Evolutionary conservation across 2,329 filamentous ascomycete genomes (phyloP), one percentile per base, ranked within the genome.

Genomic region (Zymoseptoria ardabiliae): DNA sequence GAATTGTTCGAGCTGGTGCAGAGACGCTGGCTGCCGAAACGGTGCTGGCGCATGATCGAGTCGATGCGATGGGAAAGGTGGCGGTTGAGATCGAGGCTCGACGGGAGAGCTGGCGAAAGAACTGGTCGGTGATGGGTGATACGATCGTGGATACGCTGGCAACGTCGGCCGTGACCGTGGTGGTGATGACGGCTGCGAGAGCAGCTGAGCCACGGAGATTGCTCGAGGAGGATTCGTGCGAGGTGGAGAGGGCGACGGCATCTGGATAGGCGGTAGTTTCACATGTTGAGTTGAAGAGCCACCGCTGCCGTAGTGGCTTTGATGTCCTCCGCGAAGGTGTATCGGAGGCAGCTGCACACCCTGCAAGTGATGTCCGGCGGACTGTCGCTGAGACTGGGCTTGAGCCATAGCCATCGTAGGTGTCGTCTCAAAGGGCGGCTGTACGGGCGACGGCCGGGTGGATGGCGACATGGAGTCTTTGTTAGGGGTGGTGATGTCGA

Each of bases 381-480:
- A 45, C 35, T 6, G 13, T 45, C 35, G 35, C 35, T 45, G 35
- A 45, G 35, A 76, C 63, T 78, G 77, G 58, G 74, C 76, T 66
- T 78, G 76, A 30, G 77, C 77, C 77, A 79, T 79, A 60, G 70
- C 71, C 70, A 70, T 61, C 63, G 71, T 59, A 58, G 70, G 65
- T 66, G 65, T 68, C 64, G 67, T 68, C 55, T 68, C 65, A 63
- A 70, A 72, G 59, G 73, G 71, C 59, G 74, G 73, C 72, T 76
- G 74, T 61, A 75, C 68, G 65, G 75, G 74, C 69, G 75, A 69
- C 63, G 74, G 70, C 25, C 68, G 68, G 53, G 61, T 55, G 20
- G 66, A 60, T 30, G 64, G 66, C 61, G 69, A 69, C 70, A 71
- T 71, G 35, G 61, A 62, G 54, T 22, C 52, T 55, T 48, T 53